Conservation (phyloP, 192 early-diverging fungal species). For the Rhizoclosmatium sp. region DNA sequence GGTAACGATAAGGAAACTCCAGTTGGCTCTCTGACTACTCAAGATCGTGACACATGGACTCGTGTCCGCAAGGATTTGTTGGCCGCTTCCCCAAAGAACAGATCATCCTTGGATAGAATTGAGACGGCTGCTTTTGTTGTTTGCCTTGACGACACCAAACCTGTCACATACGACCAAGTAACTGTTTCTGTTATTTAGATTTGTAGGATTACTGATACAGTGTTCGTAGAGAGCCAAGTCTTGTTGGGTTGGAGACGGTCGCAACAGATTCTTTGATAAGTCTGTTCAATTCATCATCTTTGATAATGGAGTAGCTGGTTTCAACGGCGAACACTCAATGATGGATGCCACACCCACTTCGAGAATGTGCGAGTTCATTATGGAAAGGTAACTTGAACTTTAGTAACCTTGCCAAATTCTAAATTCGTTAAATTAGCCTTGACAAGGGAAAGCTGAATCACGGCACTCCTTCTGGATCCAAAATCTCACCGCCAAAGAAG, state of each 20-base stretch:
- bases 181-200: not conserved
- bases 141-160: conserved; percentile 87
- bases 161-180: conserved; percentile 87
- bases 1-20: conserved; percentile 73
- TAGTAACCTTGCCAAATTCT: not conserved
- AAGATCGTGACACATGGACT: conserved; percentile 94
- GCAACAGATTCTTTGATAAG: conserved; percentile 99
- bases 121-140: conserved; percentile 88
- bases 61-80: conserved; percentile 16
- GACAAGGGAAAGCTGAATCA: conserved; percentile 76
- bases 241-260: conserved; percentile 96
- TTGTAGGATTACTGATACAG: not conserved
- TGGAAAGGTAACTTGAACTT: conserved; percentile 33
- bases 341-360: conserved; percentile 96
- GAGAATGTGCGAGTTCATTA: conserved; percentile 87
- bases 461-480: conserved; percentile 59
- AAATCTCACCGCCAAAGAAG: conserved; percentile 71
- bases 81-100: conserved; percentile 71
- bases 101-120: conserved; percentile 76
- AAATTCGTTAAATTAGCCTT: conserved; percentile 38
- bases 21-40: conserved; percentile 89
- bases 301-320: conserved; percentile 97
- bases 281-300: conserved; percentile 94
- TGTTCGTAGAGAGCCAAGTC: conserved; percentile 61
- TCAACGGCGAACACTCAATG: conserved; percentile 85